phyloP scores from a whole-genome alignment of 2,329 filamentous ascomycete genomes.

The Penicillium sp. region DNA sequence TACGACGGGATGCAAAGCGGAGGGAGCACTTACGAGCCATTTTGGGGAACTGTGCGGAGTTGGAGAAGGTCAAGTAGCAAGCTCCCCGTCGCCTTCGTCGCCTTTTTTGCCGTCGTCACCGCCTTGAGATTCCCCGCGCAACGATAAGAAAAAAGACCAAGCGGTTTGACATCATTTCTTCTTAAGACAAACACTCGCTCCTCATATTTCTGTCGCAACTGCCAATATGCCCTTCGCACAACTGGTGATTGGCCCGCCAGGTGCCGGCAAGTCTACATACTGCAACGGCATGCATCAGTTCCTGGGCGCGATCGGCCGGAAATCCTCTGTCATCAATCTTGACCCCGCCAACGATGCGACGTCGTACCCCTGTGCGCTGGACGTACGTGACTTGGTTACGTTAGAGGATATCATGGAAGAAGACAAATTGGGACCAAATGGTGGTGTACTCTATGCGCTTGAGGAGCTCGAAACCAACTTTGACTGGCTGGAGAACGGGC shows the following conservation, averaged over 20 bases:
- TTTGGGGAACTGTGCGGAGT: constrained; percentile 15
- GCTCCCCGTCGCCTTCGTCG: constrained; percentile 11
- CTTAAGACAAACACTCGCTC: neutral
- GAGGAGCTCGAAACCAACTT: constrained; percentile 93
- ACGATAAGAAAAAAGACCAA: constrained; percentile 21
- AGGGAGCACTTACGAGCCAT: constrained; percentile 44
- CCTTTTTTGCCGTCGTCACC: constrained; percentile 36
- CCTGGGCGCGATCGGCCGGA: constrained; percentile 88
- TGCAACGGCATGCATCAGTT: constrained; percentile 99
- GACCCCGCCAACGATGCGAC: constrained; percentile 95
- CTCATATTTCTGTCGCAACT: constrained; percentile 1
- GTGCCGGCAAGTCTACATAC: constrained; percentile 94
- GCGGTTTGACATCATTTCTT: constrained; percentile 2
- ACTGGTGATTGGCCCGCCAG: constrained; percentile 88
- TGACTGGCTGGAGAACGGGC: constrained; percentile 79
- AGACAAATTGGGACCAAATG: constrained; percentile 86
- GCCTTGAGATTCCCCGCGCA: constrained; percentile 29
- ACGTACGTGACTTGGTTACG: constrained; percentile 83
- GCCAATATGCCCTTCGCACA: constrained; percentile 59
- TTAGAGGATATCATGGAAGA: constrained; percentile 94
- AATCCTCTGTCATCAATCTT: constrained; percentile 92
- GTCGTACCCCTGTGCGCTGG: constrained; percentile 81
- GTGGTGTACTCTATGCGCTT: constrained; percentile 85
- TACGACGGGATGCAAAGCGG: neutral
- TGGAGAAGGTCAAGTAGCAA: constrained; percentile 24